phyloP scores from a whole-genome alignment of 176 grass and related monocot genomes.

The Phoenix roebelenii region DNA sequence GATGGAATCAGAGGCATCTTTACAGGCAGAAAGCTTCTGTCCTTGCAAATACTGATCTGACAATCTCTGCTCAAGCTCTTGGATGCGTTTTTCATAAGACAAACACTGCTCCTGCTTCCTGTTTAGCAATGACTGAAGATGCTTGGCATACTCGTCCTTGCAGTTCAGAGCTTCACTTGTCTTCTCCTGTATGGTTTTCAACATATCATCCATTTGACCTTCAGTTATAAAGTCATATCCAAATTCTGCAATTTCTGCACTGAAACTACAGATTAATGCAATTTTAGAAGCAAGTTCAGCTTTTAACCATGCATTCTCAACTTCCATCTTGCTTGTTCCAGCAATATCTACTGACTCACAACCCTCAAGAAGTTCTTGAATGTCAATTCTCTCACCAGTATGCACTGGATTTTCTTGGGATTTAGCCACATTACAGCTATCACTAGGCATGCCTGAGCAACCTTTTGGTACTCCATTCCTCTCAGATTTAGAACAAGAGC shows the following conservation, averaged over 20 bases:
- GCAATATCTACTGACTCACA: constrained; percentile 63
- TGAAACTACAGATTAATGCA: constrained; percentile 50
- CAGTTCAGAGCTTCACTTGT: constrained; percentile 59
- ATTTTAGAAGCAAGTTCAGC: constrained; percentile 91
- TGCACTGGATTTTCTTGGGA: constrained; percentile 35
- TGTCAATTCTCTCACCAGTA: constrained; percentile 50
- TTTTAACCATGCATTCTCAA: constrained; percentile 89
- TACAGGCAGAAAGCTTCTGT: constrained; percentile 46
- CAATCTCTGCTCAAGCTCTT: constrained; percentile 73
- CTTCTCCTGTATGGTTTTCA: constrained; percentile 54
- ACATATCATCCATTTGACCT: constrained; percentile 43
- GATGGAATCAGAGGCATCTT: constrained; percentile 41
- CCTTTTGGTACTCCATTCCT: constrained; percentile 36
- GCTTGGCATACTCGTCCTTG: constrained; percentile 72
- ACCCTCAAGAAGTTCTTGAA: constrained; percentile 45
- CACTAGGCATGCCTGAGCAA: constrained; percentile 25
- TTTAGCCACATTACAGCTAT: constrained; percentile 31
- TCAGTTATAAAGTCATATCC: constrained; percentile 58
- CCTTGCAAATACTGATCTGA: constrained; percentile 64
- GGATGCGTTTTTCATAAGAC: constrained; percentile 80
- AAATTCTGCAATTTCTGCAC: constrained; percentile 53
- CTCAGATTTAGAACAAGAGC: constrained; percentile 43
- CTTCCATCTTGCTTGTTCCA: constrained; percentile 87
- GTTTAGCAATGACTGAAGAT: constrained; percentile 54
- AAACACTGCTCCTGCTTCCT: constrained; percentile 52